Percentiles rank a stretch among this genome's conserved stretches.
Evolutionary conservation across 1,284 basidiomycete genomes (phyloP).

Genomic region (Mycena citricolor): DNA sequence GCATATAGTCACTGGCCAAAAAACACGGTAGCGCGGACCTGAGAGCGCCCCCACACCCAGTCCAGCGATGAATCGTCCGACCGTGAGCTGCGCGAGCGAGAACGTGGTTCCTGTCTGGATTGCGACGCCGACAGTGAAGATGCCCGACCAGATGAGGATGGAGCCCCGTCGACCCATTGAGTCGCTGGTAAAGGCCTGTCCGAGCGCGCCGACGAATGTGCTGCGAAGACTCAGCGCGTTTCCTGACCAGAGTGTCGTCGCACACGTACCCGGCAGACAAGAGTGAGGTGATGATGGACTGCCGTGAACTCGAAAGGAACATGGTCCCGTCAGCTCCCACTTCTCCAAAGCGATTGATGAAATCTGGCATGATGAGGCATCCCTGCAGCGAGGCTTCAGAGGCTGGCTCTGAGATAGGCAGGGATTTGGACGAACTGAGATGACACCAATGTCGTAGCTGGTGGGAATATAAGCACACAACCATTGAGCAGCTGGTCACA

Average conservation of each 20-base stretch:
- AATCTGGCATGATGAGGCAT: constrained; percentile 81
- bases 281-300: constrained; percentile 77
- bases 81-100: constrained; percentile 64
- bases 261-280: constrained; percentile 71
- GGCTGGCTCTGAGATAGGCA: neutral
- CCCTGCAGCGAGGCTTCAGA: constrained; percentile 43
- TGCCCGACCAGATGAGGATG: constrained; percentile 74
- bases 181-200: constrained; percentile 77
- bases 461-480: neutral
- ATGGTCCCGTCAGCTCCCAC: constrained; percentile 47
- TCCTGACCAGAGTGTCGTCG: too few relatives aligned
- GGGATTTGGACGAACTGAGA: constrained; percentile 16
- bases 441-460: constrained; percentile 23
- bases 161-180: constrained; percentile 69
- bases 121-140: constrained; percentile 71
- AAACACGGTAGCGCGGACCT: constrained; percentile 35
- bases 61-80: constrained; percentile 70
- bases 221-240: too few relatives aligned
- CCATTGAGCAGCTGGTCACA: neutral
- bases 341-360: constrained; percentile 67
- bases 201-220: constrained; percentile 73
- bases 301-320: constrained; percentile 59
- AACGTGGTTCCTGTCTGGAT: constrained; percentile 68
- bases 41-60: constrained; percentile 79
- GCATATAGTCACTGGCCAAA: neutral